Conservation (phyloP, 441 rosid species). For the Arabidopsis hybrid region DNA sequence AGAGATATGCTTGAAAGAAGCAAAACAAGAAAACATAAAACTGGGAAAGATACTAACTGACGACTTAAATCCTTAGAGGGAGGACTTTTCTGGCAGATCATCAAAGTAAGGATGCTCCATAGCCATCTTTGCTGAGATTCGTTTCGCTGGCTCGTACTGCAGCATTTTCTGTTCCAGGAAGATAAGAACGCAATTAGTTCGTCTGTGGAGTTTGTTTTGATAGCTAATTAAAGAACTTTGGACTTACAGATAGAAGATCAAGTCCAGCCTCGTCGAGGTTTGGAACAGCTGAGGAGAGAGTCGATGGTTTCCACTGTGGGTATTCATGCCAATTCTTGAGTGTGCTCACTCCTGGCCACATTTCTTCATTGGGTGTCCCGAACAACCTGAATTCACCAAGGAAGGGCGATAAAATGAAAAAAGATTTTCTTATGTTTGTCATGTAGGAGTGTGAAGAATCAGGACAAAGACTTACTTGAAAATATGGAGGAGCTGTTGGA, state of each 20-base stretch:
- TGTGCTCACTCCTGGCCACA: conserved; percentile 95
- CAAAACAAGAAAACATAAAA: not conserved
- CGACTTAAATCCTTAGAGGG: conserved; percentile 50
- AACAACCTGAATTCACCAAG: conserved; percentile 61
- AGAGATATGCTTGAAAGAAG: conserved; percentile 48
- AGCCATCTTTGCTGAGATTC: conserved; percentile 94
- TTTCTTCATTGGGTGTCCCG: conserved; percentile 88
- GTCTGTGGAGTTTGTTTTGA: conserved; percentile 4
- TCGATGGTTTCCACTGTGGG: conserved; percentile 90
- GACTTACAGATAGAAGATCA: conserved; percentile 77
- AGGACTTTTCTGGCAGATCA: conserved; percentile 62
- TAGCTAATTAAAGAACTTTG: not conserved
- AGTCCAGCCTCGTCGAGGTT: conserved; percentile 72
- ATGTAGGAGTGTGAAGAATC: not conserved
- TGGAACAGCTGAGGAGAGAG: conserved; percentile 63
- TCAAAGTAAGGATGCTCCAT: conserved; percentile 97
- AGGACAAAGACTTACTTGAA: conserved; percentile 54
- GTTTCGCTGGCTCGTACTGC: conserved; percentile 84
- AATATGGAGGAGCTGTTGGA: conserved; percentile 95
- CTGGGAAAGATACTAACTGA: conserved; percentile 6
- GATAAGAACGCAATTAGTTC: conserved; percentile 1
- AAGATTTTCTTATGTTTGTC: not conserved
- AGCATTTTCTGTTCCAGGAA: conserved; percentile 81
- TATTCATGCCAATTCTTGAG: conserved; percentile 97
- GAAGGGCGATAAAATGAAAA: not conserved